A percentile compares a stretch with the other conserved stretches of the same genome.
These are phyloP conservation scores for Fraxinus anomala DNA, from an alignment of 257 asterid genomes.

Conservation along the genomic window DNA sequence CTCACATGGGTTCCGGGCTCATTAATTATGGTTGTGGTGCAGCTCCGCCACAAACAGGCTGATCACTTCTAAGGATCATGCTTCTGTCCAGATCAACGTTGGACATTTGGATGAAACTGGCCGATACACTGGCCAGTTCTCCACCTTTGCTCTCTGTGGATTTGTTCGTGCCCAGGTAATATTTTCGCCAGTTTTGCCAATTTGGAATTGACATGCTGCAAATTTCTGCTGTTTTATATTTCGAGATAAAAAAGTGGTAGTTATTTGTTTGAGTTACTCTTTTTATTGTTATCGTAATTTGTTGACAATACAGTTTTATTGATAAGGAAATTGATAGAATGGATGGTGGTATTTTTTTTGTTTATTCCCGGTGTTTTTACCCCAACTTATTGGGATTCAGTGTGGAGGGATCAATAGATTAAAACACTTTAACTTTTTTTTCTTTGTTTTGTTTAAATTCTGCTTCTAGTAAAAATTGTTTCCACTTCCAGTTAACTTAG, in stretches of 20 bases:
- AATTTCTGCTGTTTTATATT: background rate
- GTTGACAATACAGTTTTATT: background rate
- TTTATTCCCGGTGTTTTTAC: background rate
- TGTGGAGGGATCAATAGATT: background rate
- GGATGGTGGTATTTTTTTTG: background rate
- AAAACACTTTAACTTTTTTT: background rate
- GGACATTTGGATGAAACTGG: constrained; percentile 37
- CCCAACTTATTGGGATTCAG: background rate
- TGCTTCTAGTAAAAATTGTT: background rate
- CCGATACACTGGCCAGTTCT: constrained; percentile 28
- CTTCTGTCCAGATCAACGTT: constrained; percentile 36
- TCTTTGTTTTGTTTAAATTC: background rate
- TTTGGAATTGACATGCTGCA: background rate
- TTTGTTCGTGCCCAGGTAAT: constrained; percentile 35
- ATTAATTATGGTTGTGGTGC: background rate
- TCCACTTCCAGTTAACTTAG: background rate
- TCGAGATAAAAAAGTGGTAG: no score
- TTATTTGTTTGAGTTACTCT: background rate
- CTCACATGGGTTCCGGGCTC: background rate
- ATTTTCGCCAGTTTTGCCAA: background rate
- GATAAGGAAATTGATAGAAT: background rate
- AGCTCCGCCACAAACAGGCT: constrained; percentile 38
- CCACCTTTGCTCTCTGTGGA: constrained; percentile 37
- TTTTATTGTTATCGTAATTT: background rate
- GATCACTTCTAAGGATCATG: constrained; percentile 42